These are phyloP conservation scores for Rhytidhysteron rufulum DNA, from an alignment of 2,329 filamentous ascomycete genomes.

Conservation along the genomic window DNA sequence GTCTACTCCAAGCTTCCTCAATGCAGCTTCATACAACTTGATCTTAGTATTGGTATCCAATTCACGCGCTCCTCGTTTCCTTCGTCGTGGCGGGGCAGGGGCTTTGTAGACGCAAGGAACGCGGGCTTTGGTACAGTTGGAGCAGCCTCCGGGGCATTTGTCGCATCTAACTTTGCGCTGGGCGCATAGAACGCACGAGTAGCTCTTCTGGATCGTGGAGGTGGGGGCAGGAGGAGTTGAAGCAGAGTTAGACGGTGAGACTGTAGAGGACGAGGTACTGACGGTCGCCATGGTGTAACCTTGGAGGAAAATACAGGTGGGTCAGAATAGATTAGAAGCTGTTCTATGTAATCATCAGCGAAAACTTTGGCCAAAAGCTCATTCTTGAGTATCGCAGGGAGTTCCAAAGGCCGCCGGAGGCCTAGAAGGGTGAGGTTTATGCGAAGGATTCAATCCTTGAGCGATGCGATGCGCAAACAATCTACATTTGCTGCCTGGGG, in stretches of 20 bases:
- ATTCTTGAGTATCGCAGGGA: no score
- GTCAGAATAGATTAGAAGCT: no score
- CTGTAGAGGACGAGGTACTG: neutral
- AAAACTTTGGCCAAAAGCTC: no score
- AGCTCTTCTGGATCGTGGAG: constrained; percentile 19
- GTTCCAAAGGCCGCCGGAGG: no score
- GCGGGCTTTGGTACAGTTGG: constrained; percentile 26
- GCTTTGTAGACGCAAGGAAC: constrained; percentile 30
- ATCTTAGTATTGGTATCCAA: constrained; percentile 21
- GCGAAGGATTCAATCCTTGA: no score
- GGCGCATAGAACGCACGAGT: constrained; percentile 30
- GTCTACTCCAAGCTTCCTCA: constrained; percentile 25
- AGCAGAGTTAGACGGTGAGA: neutral
- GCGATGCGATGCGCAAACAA: no score
- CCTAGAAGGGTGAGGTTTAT: no score
- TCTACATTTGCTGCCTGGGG: no score
- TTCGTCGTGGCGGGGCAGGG: constrained; percentile 26
- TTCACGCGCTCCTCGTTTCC: constrained; percentile 21
- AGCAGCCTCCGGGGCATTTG: constrained; percentile 22
- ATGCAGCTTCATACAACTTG: constrained; percentile 26
- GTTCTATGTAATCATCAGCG: no score
- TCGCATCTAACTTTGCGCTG: constrained; percentile 34
- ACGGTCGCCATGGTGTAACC: neutral
- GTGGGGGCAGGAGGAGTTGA: neutral
- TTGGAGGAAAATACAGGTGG: no score